Conservation (phyloP, 305 asterid species). For the Solanum aculeatissimum region DNA sequence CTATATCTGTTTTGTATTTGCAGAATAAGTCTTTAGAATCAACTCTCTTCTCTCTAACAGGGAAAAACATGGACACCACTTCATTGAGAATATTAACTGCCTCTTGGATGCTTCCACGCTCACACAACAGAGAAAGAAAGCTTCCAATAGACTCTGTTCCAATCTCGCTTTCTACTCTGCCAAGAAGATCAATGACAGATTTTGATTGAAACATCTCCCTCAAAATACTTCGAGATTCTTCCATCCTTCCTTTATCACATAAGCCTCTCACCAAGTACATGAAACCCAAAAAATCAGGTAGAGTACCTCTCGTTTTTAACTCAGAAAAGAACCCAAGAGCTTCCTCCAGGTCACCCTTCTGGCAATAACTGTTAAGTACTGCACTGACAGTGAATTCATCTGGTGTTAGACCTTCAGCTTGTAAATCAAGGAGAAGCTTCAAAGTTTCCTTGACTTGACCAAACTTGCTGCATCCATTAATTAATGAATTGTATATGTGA, state of each 20-base stretch:
- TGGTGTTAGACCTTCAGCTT: constrained; percentile 38
- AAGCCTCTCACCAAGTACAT: constrained; percentile 61
- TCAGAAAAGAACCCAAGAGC: constrained; percentile 55
- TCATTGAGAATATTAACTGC: constrained; percentile 67
- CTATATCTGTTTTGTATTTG: constrained; percentile 6
- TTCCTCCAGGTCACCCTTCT: constrained; percentile 81
- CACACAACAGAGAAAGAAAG: constrained; percentile 51
- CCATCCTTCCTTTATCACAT: constrained; percentile 90
- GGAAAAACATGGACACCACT: constrained; percentile 42
- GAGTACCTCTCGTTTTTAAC: constrained; percentile 34
- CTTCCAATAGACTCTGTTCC: constrained; percentile 51
- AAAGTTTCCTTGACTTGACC: constrained; percentile 50
- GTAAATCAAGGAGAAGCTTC: constrained; percentile 49
- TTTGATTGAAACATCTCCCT: constrained; percentile 65
- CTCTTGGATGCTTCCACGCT: constrained; percentile 65
- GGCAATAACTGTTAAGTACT: constrained; percentile 60
- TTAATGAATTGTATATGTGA: constrained; percentile 64
- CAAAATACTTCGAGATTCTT: constrained; percentile 67
- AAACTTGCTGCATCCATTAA: constrained; percentile 61
- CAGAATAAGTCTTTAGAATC: constrained; percentile 2
- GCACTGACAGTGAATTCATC: constrained; percentile 74
- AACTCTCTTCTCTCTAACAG: constrained; percentile 2
- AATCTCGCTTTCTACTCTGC: constrained; percentile 33
- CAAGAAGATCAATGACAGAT: constrained; percentile 41
- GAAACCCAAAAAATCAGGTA: constrained; percentile 77